Evolutionary conservation across 495 filamentous ascomycete genomes (phyloP).

Genomic region (Tetracladium marchalianum): DNA sequence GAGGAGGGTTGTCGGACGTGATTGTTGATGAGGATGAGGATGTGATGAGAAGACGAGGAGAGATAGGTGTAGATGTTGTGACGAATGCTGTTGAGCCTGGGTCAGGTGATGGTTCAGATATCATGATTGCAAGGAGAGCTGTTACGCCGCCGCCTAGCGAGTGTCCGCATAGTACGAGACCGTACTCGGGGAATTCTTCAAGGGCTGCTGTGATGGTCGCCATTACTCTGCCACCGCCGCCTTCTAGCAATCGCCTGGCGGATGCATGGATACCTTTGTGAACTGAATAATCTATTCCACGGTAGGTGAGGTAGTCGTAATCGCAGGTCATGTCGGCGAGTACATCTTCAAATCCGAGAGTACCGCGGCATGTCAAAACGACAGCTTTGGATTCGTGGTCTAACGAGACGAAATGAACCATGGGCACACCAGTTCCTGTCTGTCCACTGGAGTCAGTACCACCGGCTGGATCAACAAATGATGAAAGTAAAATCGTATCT

Average conservation of each 20-base stretch:
- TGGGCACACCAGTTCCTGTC: constrained; percentile 62
- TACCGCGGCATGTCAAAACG: constrained; percentile 67
- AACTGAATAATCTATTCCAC: constrained; percentile 58
- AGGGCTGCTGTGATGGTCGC: constrained; percentile 60
- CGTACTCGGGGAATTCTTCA: constrained; percentile 61
- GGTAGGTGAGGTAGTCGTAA: constrained; percentile 61
- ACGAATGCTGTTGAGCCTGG: constrained; percentile 30
- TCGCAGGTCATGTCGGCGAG: constrained; percentile 77
- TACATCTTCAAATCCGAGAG: constrained; percentile 71
- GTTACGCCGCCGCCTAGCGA: constrained; percentile 70
- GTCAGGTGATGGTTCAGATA: constrained; percentile 47
- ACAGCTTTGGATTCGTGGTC: constrained; percentile 73
- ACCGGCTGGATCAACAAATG: constrained; percentile 65
- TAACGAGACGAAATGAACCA: constrained; percentile 69
- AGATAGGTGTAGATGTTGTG: constrained; percentile 28
- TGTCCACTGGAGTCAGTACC: constrained; percentile 62
- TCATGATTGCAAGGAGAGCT: constrained; percentile 62
- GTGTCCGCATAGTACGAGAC: constrained; percentile 67
- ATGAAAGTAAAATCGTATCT: constrained; percentile 62
- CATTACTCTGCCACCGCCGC: constrained; percentile 52
- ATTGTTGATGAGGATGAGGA: background rate
- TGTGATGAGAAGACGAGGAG: constrained; percentile 32
- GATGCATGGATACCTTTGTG: constrained; percentile 81
- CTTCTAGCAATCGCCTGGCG: constrained; percentile 56
- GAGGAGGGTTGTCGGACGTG: constrained; percentile 15